A percentile compares a stretch with the other conserved stretches of the same genome.
Evolutionary conservation across 1,284 basidiomycete genomes (phyloP).

Genomic region (Cerioporus squamosus): DNA sequence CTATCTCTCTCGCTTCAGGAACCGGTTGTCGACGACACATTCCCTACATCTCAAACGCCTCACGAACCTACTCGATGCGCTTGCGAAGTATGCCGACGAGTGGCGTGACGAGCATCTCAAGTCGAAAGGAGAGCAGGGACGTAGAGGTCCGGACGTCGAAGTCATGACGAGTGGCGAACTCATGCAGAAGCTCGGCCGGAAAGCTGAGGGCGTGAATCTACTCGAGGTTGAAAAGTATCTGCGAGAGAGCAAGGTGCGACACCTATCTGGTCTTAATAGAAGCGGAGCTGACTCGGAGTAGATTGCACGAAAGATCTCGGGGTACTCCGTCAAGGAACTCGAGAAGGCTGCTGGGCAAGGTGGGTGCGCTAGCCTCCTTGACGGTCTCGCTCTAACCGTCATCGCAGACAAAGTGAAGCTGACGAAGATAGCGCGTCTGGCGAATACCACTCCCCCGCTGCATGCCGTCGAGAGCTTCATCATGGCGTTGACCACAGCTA

Average conservation of each 20-base stretch:
- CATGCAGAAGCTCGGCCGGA: conserved; percentile 68
- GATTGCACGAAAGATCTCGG: conserved; percentile 77
- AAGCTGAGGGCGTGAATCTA: conserved; percentile 77
- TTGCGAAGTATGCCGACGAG: conserved; percentile 62
- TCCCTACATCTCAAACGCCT: conserved; percentile 83
- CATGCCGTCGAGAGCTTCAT: conserved; percentile 88
- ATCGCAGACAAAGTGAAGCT: conserved; percentile 32
- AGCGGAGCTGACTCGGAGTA: conserved; percentile 29
- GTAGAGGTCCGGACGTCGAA: conserved; percentile 37
- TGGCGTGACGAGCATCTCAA: conserved; percentile 41
- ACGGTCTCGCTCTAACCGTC: background rate
- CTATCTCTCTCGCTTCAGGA: conserved; percentile 83
- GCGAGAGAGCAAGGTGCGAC: conserved; percentile 80
- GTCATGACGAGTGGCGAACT: conserved; percentile 72
- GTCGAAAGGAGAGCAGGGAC: conserved; percentile 2
- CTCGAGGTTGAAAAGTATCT: conserved; percentile 86
- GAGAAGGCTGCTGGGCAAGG: conserved; percentile 52
- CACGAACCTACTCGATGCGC: conserved; percentile 69
- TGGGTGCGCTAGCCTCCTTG: conserved; percentile 6
- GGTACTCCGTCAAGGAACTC: conserved; percentile 76
- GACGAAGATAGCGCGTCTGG: conserved; percentile 38
- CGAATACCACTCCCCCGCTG: conserved; percentile 69
- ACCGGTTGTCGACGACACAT: conserved; percentile 75
- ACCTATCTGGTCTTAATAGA: background rate
- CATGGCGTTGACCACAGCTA: conserved; percentile 78